A percentile compares a stretch with the other conserved stretches of the same genome.
Evolutionary conservation across 1,284 basidiomycete genomes (phyloP).

Genomic region (Phellopilus nigrolimitatus): DNA sequence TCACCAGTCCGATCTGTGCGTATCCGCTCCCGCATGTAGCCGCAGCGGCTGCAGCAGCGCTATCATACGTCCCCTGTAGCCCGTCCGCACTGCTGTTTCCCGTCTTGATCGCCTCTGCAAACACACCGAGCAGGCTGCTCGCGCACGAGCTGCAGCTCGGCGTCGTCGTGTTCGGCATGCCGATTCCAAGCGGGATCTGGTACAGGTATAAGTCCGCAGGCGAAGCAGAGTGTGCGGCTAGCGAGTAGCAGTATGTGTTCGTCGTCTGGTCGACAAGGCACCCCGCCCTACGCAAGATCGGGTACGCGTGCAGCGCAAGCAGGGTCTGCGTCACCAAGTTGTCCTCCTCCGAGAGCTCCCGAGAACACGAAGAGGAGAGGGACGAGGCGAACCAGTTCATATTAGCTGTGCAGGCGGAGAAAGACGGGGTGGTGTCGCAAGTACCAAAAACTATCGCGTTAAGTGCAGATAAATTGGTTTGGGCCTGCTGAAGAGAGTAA

Average conservation of each 20-base stretch:
- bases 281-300: slow-evolving; percentile 49
- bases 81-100: slow-evolving; percentile 14
- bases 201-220: slow-evolving; percentile 66
- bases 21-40: slow-evolving; percentile 16
- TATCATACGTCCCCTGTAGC: slow-evolving; percentile 17
- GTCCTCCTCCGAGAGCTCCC: slow-evolving; percentile 51
- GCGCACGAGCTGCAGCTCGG: slow-evolving; percentile 58
- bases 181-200: slow-evolving; percentile 51
- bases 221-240: slow-evolving; percentile 48
- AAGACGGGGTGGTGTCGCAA: slow-evolving; percentile 54
- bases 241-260: slow-evolving; percentile 65
- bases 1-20: slow-evolving; percentile 10
- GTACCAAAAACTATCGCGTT: slow-evolving; percentile 74
- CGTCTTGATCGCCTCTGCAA: slow-evolving; percentile 31
- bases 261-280: slow-evolving; percentile 52
- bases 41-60: slow-evolving; percentile 9
- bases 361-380: slow-evolving; percentile 44
- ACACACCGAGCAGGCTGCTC: slow-evolving; percentile 47
- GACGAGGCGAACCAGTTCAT: slow-evolving; percentile 55
- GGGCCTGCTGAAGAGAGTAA: slow-evolving; percentile 41
- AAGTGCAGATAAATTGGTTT: slow-evolving; percentile 55
- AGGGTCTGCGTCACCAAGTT: slow-evolving; percentile 45
- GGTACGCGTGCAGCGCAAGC: slow-evolving; percentile 51
- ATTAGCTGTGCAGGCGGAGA: slow-evolving; percentile 49
- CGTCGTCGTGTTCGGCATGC: slow-evolving; percentile 41